Base-by-base conservation (phyloP, 2,329 filamentous ascomycete genomes). In the Fusarium sacchari region DNA sequence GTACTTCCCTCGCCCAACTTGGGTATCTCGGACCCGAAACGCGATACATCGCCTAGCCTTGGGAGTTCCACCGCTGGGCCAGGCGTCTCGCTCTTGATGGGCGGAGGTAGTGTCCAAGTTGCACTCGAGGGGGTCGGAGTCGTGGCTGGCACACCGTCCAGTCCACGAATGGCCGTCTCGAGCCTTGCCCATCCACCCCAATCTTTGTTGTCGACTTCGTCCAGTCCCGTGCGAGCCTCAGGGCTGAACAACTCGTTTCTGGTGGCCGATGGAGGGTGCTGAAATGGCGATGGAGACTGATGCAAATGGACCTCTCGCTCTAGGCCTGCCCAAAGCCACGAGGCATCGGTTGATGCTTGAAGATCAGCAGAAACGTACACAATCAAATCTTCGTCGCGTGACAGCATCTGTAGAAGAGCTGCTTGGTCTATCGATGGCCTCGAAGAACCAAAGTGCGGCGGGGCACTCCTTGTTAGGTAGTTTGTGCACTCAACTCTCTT, bases 281-380 rank as follows among this genome's bases (percentile, higher is more conserved):
- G 65, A 46, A 69, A 61, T 37, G 64, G 60, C 36, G 67, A 64
- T 14, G 70, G 74, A 43, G 78, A 69, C 46, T 76, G 77, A 40
- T 74, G 71, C 15, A 79, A 69, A 9, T 85, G 75, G 5, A 77
- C 69, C 46, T 87, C 86, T 46, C 82, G 81, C 76, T 92, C 91
- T 40, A 87, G 87, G 36, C 88, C 87, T 77, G 88, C 83, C 96
- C 95, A 98, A 8, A 95, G 89, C 96, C 96, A 98, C 18, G 92
- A 91, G 40, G 90, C 90, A 59, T 95, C 92, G 1, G 88, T 86
- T n/a, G 88, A 90, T 3, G 92, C 93, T 82, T 98, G 96, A 77
- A 97, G 86, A 82, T 98, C 96, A 0, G 92, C 93, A 36, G 93
- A 96, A 2, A 93, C 90, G 77, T 97, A 97, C 0, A 92, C 94